Evolutionary conservation across 2,329 filamentous ascomycete species (phyloP).

Genomic region (Trichocomaceae sp.): DNA sequence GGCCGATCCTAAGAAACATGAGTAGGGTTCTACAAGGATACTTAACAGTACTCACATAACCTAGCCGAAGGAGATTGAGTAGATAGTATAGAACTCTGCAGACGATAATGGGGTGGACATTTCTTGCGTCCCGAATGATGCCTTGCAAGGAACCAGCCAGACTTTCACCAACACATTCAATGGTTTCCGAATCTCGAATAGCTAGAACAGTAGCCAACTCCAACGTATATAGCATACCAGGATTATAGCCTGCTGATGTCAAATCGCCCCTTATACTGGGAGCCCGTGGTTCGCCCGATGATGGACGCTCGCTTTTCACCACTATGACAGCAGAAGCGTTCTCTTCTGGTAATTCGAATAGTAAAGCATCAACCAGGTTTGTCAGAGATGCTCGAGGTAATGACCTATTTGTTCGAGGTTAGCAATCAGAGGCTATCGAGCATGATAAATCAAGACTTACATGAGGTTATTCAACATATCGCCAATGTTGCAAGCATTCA

Average conservation of each 20-base stretch:
- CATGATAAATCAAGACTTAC: slow-evolving; percentile 38
- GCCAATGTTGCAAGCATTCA: slow-evolving; percentile 80
- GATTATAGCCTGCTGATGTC: slow-evolving; percentile 67
- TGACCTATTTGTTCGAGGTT: slow-evolving; percentile 40
- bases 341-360: slow-evolving; percentile 82
- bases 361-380: slow-evolving; percentile 62
- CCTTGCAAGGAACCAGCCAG: slow-evolving; percentile 75
- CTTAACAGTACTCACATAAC: slow-evolving; percentile 54
- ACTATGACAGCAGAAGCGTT: slow-evolving; percentile 73
- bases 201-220: slow-evolving; percentile 82
- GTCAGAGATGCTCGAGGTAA: slow-evolving; percentile 56
- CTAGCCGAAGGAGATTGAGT: slow-evolving; percentile 70
- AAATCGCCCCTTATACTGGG: slow-evolving; percentile 53
- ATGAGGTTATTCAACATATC: slow-evolving; percentile 76
- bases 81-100: slow-evolving; percentile 83
- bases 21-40: slow-evolving; percentile 15
- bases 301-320: slow-evolving; percentile 77
- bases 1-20: slow-evolving; percentile 61
- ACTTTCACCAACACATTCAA: slow-evolving; percentile 66
- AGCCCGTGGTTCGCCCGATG: slow-evolving; percentile 50
- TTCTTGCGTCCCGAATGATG: slow-evolving; percentile 70
- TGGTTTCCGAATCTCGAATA: slow-evolving; percentile 65
- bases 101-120: slow-evolving; percentile 75
- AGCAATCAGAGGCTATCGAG: slow-evolving; percentile 16
- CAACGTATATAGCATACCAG: slow-evolving; percentile 79